Evolutionary conservation across 2,329 filamentous ascomycete genomes (phyloP), one percentile per base, ranked within the genome.

Genomic region (Penicillium psychrosexuale): DNA sequence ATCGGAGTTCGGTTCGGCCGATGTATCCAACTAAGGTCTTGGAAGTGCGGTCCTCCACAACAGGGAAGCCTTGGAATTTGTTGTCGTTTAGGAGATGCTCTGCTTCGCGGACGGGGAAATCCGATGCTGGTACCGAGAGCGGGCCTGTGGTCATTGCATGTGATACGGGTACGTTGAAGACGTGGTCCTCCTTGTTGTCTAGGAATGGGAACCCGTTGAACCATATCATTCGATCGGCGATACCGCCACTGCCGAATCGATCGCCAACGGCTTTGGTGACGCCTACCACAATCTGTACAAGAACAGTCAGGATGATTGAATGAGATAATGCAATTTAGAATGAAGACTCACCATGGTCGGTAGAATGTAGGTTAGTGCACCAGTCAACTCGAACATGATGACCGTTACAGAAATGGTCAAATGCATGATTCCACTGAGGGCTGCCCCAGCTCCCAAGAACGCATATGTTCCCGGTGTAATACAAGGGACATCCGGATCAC

Each of bases 361-460:
- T 28, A 99, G 78, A 61, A 99, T 97, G 69, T 99, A 99, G 1
- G 92, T 96, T 57, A 97, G 78, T 7, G 94, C 94, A n/a, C 94
- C 94, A 0, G 94, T 99, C 46, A 99, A 82, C 74, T 99, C 94
- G 68, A 97, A 97, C 94, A 99, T 97, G 73, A 99, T 99, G 67
- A 99, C 94, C 2, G 97, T 93, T 9, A 99, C 91, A 0, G 92
- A 95, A 15, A 99, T 86, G 0, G 93, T 97, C 59, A 99, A 89
- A 73, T 97, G 94, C 93, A 97, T 99, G 68, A 97, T 97, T 9
- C 94, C 94, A 71, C 89, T 93, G 24, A 99, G 80, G 0, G 94
- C 90, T 2, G 94, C 93, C 0, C 87, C 94, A 5, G 94, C 94
- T 39, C 94, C 94, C 0, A 99, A 81, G 64, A 99, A 96, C 7